Conservation (phyloP, 805 yeast species). For the Diddensiella caesifluorescens region DNA sequence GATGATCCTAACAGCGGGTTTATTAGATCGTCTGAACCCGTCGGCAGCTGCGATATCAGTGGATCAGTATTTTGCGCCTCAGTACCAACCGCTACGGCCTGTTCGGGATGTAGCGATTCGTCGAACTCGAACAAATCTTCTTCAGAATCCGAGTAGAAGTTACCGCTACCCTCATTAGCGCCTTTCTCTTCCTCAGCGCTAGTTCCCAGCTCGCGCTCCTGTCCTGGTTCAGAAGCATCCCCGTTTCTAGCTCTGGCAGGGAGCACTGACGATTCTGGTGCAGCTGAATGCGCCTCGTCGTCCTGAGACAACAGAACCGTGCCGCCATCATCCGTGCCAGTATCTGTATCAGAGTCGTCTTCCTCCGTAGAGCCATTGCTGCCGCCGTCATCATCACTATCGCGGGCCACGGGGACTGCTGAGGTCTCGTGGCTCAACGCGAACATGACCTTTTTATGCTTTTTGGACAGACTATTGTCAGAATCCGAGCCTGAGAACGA, state of each 20-base stretch:
- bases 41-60: background rate
- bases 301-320: background rate
- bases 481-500: conserved; percentile 10
- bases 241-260: background rate
- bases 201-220: too few species aligned
- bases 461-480: conserved; percentile 2
- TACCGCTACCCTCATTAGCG: conserved; percentile 1
- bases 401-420: conserved; percentile 4
- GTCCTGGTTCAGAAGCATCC: background rate
- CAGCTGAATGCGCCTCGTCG: background rate
- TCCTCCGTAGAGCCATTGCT: conserved; percentile 2
- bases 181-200: conserved; percentile 9
- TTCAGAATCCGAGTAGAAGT: conserved; percentile 3
- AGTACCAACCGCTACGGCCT: background rate
- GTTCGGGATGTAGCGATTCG: conserved; percentile 17
- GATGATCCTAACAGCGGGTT: conserved; percentile 12
- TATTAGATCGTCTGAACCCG: conserved; percentile 3
- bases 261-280: background rate
- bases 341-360: conserved; percentile 12
- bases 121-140: conserved; percentile 22
- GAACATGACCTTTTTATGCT: conserved; percentile 21
- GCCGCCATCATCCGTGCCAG: conserved; percentile 10
- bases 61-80: background rate
- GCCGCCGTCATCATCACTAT: conserved; percentile 14
- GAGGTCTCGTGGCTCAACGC: conserved; percentile 16